Conservation (phyloP, 495 filamentous ascomycete genomes). For the Podospora sp. region DNA sequence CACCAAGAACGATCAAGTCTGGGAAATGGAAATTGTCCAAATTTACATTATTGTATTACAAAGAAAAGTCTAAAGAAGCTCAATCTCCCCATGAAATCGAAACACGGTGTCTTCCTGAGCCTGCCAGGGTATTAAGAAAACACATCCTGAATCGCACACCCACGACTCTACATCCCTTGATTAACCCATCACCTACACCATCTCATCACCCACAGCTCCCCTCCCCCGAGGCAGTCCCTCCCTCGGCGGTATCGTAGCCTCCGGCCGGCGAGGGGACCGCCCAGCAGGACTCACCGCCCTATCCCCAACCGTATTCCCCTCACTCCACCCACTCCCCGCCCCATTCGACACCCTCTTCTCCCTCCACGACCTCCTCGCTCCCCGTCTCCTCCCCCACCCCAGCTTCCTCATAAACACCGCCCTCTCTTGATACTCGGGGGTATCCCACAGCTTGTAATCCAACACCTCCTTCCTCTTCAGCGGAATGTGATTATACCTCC, state of each 20-base stretch:
- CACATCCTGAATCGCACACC: too few species aligned
- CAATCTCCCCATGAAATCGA: too few species aligned
- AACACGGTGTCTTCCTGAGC: too few species aligned
- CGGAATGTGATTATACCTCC: constrained; percentile 57
- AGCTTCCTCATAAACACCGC: constrained; percentile 14
- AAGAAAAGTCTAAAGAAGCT: too few species aligned
- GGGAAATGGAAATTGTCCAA: too few species aligned
- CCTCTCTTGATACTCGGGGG: constrained; percentile 1
- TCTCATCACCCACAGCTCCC: neutral
- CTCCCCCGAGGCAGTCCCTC: neutral
- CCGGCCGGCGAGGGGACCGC: neutral
- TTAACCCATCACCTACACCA: neutral
- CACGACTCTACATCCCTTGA: neutral
- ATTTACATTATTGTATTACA: too few species aligned
- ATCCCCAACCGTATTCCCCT: neutral
- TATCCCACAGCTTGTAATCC: neutral
- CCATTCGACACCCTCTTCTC: neutral
- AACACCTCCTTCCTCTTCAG: constrained; percentile 29
- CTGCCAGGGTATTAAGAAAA: too few species aligned
- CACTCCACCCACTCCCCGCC: neutral
- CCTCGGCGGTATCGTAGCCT: neutral
- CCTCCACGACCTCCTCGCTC: neutral
- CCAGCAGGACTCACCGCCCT: neutral
- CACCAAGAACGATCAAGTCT: too few species aligned
- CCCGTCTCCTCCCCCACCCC: constrained; percentile 12